Percentiles rank a stretch among this genome's conserved stretches.
Evolutionary conservation across 345 rosid genomes (phyloP).

Genomic region (Geranium rotundifolium): DNA sequence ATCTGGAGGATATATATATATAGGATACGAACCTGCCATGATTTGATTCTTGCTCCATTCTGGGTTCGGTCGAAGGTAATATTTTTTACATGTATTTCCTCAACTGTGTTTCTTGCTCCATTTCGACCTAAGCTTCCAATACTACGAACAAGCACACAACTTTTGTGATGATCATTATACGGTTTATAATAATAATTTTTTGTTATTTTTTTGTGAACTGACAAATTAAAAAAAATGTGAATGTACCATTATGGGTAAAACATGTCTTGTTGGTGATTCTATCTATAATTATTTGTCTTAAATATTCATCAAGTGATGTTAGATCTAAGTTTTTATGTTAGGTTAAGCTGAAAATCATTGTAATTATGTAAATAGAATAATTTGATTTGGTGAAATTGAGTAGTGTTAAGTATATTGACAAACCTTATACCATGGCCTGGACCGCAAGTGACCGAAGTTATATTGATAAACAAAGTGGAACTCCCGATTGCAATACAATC

Average conservation of each 20-base stretch:
- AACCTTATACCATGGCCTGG: constrained; percentile 59
- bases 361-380: neutral
- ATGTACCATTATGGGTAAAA: too few relatives aligned
- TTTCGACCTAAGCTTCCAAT: constrained; percentile 38
- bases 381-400: neutral
- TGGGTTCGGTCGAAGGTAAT: constrained; percentile 18
- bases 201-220: too few relatives aligned
- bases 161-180: too few relatives aligned
- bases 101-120: constrained; percentile 22
- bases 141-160: constrained; percentile 9
- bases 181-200: too few relatives aligned
- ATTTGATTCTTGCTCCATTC: constrained; percentile 45
- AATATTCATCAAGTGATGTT: too few relatives aligned
- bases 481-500: constrained; percentile 46
- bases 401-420: neutral
- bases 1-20: too few relatives aligned
- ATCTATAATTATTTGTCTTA: too few relatives aligned
- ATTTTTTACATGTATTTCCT: constrained; percentile 19
- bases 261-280: too few relatives aligned
- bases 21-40: constrained; percentile 56
- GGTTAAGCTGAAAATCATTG: neutral
- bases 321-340: too few relatives aligned
- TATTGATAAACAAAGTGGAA: constrained; percentile 20
- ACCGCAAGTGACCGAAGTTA: constrained; percentile 30
- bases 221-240: too few relatives aligned